Evolutionary conservation across 805 yeast species (phyloP).

Genomic region (Zygotorulaspora sp.): DNA sequence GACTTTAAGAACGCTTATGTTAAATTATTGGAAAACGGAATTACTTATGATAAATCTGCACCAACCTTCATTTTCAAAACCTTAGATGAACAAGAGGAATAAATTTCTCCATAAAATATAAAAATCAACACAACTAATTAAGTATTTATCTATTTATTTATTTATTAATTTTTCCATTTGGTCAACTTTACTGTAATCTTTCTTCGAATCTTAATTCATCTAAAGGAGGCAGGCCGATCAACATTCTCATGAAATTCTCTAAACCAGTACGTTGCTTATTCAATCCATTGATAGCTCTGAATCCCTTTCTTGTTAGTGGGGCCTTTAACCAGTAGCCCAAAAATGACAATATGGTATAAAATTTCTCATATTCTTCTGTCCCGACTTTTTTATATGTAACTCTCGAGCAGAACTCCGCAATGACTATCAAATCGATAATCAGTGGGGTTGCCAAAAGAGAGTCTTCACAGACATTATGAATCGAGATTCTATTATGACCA

Average conservation of each 20-base stretch:
- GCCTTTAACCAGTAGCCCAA: slow-evolving; percentile 96
- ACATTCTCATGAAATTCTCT: slow-evolving; percentile 83
- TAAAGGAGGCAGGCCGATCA: slow-evolving; percentile 84
- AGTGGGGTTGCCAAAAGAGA: slow-evolving; percentile 91
- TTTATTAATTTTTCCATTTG: background rate
- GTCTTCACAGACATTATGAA: slow-evolving; percentile 96
- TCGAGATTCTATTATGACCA: slow-evolving; percentile 90
- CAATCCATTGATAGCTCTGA: slow-evolving; percentile 84
- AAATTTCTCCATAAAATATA: background rate
- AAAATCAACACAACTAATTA: too few species aligned
- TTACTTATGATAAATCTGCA: slow-evolving; percentile 49
- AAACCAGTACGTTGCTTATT: slow-evolving; percentile 92
- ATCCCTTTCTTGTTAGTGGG: slow-evolving; percentile 88
- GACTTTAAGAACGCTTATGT: slow-evolving; percentile 66
- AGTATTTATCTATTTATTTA: slow-evolving; percentile 7
- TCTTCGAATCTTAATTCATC: slow-evolving; percentile 95
- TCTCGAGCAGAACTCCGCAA: slow-evolving; percentile 86
- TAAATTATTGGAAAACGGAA: slow-evolving; percentile 73
- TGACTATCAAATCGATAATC: slow-evolving; percentile 84
- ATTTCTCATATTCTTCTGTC: slow-evolving; percentile 49
- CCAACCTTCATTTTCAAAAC: slow-evolving; percentile 53
- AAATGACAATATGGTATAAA: slow-evolving; percentile 83
- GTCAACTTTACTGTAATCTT: slow-evolving; percentile 46
- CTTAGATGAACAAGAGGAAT: slow-evolving; percentile 58
- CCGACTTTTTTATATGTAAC: slow-evolving; percentile 65